Evolutionary conservation across 169 alveolate species (phyloP), one percentile per base, ranked within the genome.

Genomic region (Condylostoma magnum): DNA sequence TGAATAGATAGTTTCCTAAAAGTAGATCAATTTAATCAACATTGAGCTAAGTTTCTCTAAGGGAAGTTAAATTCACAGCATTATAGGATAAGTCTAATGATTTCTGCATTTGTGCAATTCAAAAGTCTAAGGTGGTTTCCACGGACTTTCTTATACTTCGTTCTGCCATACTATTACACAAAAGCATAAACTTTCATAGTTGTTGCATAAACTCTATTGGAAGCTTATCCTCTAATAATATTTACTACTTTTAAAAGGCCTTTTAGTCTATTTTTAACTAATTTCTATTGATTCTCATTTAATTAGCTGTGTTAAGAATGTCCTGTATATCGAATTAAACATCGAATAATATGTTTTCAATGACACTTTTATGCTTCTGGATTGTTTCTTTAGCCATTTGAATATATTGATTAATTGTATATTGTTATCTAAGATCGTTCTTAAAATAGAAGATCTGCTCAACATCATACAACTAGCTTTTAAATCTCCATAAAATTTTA

Each of bases 321-420:
- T 34, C 51, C 36, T 67, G 76, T n/a, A 67, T 51, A 2, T 67
- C 76, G 50, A 33, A 67, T 30, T 67, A 53, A 0, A 30, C 30
- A 50, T 67, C 76, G 31, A 67, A 67, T 33, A 67, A 28, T 3
- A 38, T 65, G 28, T 67, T 67, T 48, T 36, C 18, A 4, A 46
- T 34, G 31, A 48, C 76, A 18, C 41, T 46, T 25, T 48, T 25
- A 30, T 18, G 33, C 15, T 67, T 15, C 12, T 15, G 20, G 15
- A 36, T 25, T 48, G n/a, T 30, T 4, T 20, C 18, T 31, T 67
- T 25, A 20, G 46, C n/a, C 10, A 51, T 18, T 20, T 31, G 27
- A 2, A 28, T 18, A 36, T 33, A 50, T 18, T 67, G 30, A n/a
- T 67, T 47, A 5, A 67, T 4, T 15, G 15, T 31, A 0, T 18